Percentiles rank a stretch among this genome's conserved stretches.
Conservation (phyloP, 345 rosid genomes). For the Hibiscus trionum region DNA sequence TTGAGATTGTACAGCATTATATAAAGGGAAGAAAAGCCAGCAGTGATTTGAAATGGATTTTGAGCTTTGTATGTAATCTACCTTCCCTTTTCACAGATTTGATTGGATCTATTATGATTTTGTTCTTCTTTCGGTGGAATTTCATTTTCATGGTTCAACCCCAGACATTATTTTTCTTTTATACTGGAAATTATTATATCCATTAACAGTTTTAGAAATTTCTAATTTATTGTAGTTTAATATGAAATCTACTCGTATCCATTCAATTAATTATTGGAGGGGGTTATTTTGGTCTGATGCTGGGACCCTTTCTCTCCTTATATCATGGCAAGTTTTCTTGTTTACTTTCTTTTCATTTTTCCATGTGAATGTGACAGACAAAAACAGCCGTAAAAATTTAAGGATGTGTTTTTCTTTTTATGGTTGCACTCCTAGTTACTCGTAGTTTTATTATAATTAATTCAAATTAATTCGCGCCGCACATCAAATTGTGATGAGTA, state of each 20-base stretch:
- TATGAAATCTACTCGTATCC: neutral
- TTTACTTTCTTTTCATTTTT: neutral
- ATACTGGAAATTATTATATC: neutral
- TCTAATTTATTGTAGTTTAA: neutral
- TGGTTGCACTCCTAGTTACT: no score
- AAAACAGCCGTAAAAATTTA: constrained; percentile 16
- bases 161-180: neutral
- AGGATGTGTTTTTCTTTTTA: neutral
- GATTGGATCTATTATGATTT: constrained; percentile 11
- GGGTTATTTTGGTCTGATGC: neutral
- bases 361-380: constrained; percentile 41
- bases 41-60: neutral
- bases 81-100: neutral
- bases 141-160: constrained; percentile 4
- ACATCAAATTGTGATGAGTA: no score
- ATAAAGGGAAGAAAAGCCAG: neutral
- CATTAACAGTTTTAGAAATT: no score
- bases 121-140: constrained; percentile 13
- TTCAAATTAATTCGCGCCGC: no score
- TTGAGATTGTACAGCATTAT: constrained; percentile 18
- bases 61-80: constrained; percentile 2
- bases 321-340: constrained; percentile 20
- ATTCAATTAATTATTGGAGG: no score
- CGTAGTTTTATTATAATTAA: no score
- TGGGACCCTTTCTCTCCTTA: constrained; percentile 23